phyloP scores from a whole-genome alignment of 306 rosid genomes.

The Fragaria nilgerrensis region DNA sequence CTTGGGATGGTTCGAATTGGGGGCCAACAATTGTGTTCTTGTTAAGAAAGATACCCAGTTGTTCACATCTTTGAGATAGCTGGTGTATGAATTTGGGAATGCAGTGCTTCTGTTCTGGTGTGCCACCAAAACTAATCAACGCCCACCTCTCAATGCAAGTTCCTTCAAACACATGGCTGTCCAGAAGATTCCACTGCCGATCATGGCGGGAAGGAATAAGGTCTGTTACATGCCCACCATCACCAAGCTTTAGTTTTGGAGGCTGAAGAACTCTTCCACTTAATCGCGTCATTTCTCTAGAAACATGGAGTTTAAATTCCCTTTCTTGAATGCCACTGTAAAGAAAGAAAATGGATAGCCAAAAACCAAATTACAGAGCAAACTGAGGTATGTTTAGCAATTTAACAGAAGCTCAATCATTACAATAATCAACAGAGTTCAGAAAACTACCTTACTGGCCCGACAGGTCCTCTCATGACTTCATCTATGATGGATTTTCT shows the following conservation, averaged over 20 bases:
- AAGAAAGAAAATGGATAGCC: slow-evolving; percentile 22
- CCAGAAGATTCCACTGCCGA: slow-evolving; percentile 89
- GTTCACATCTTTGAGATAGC: slow-evolving; percentile 78
- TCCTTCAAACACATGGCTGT: slow-evolving; percentile 89
- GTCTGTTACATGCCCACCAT: slow-evolving; percentile 77
- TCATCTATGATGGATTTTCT: slow-evolving; percentile 80
- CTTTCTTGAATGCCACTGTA: slow-evolving; percentile 74
- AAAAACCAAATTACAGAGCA: background rate
- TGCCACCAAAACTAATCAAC: slow-evolving; percentile 85
- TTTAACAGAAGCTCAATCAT: background rate
- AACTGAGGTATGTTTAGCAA: background rate
- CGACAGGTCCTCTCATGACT: slow-evolving; percentile 78
- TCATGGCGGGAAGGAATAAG: slow-evolving; percentile 80
- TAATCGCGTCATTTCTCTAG: slow-evolving; percentile 81
- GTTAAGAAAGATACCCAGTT: slow-evolving; percentile 81
- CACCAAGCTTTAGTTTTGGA: slow-evolving; percentile 92
- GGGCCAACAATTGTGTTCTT: slow-evolving; percentile 66
- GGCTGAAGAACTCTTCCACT: slow-evolving; percentile 90
- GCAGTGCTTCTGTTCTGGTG: slow-evolving; percentile 67
- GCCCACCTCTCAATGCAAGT: slow-evolving; percentile 88
- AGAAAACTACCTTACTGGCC: slow-evolving; percentile 73
- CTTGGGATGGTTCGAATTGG: slow-evolving; percentile 72
- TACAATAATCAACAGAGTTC: background rate
- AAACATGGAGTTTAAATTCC: slow-evolving; percentile 81
- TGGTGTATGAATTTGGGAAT: slow-evolving; percentile 74